Percentiles rank a stretch among this genome's conserved stretches.
phyloP scores from a whole-genome alignment of 768 basidiomycete species.

The Stropharia rugosoannulata region DNA sequence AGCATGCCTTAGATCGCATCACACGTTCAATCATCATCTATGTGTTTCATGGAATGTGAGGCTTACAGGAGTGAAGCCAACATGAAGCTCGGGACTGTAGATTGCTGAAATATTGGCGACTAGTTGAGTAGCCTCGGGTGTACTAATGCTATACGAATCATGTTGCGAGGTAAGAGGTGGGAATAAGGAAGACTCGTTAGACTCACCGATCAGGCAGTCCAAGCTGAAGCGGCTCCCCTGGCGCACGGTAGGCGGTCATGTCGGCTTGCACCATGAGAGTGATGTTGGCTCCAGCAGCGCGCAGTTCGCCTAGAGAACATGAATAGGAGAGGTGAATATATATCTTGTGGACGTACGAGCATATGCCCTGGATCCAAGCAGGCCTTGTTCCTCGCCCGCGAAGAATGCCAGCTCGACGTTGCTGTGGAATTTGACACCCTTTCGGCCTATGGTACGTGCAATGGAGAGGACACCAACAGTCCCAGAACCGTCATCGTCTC shows the following conservation, averaged over 20 bases:
- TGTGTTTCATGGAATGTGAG: background rate
- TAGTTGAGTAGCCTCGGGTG: constrained; percentile 72
- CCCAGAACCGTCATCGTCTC: constrained; percentile 53
- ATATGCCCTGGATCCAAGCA: constrained; percentile 76
- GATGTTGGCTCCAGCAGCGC: constrained; percentile 58
- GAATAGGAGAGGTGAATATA: constrained; percentile 1
- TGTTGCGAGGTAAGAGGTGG: background rate
- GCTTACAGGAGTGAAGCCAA: constrained; percentile 65
- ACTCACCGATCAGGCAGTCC: constrained; percentile 73
- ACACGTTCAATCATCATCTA: background rate
- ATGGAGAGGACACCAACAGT: constrained; percentile 77
- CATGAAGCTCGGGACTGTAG: constrained; percentile 77
- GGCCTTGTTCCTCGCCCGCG: constrained; percentile 91
- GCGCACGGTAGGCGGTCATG: constrained; percentile 85
- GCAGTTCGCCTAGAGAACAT: constrained; percentile 44
- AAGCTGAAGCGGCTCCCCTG: constrained; percentile 79
- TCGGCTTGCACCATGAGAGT: constrained; percentile 89
- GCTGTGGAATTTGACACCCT: constrained; percentile 66
- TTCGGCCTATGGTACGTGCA: constrained; percentile 68
- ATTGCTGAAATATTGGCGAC: constrained; percentile 73
- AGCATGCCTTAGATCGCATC: constrained; percentile 58
- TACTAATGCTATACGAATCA: constrained; percentile 60
- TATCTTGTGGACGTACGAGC: constrained; percentile 52
- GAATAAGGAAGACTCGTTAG: background rate
- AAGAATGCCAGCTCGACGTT: constrained; percentile 83